Evolutionary conservation across 306 rosid species (phyloP).

Genomic region (Senna tora): DNA sequence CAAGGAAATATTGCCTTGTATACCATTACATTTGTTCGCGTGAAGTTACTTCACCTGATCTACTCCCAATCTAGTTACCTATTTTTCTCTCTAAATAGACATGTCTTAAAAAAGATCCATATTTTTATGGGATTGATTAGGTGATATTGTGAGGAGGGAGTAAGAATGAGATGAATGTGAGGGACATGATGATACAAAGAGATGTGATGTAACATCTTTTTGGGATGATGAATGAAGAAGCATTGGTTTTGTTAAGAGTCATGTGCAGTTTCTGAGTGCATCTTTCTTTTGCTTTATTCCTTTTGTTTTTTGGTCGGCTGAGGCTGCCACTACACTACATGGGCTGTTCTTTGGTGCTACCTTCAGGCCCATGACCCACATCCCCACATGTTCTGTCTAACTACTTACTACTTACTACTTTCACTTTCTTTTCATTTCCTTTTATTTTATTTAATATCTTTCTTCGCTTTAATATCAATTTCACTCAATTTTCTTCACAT

Average conservation of each 20-base stretch:
- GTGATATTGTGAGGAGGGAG: not conserved
- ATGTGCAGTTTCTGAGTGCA: not conserved
- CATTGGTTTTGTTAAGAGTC: not conserved
- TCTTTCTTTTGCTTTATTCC: not conserved
- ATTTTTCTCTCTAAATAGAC: no score
- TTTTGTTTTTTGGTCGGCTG: not conserved
- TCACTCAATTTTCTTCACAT: no score
- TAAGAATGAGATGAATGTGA: not conserved
- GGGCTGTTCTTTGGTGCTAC: not conserved
- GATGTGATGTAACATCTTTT: constrained; percentile 46
- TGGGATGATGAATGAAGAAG: not conserved
- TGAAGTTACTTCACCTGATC: no score
- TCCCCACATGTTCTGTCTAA: not conserved
- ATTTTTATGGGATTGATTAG: no score
- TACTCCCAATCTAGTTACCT: no score
- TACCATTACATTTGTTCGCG: no score
- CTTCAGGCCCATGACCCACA: not conserved
- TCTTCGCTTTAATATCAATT: no score
- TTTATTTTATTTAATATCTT: no score
- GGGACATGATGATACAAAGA: constrained; percentile 10
- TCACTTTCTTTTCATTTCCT: no score
- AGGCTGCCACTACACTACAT: not conserved
- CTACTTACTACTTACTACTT: not conserved
- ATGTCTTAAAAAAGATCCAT: no score
- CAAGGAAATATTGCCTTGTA: no score